These are phyloP conservation scores for Geotrichum carabidarum DNA, from an alignment of 1,139 yeast species.

Conservation along the genomic window DNA sequence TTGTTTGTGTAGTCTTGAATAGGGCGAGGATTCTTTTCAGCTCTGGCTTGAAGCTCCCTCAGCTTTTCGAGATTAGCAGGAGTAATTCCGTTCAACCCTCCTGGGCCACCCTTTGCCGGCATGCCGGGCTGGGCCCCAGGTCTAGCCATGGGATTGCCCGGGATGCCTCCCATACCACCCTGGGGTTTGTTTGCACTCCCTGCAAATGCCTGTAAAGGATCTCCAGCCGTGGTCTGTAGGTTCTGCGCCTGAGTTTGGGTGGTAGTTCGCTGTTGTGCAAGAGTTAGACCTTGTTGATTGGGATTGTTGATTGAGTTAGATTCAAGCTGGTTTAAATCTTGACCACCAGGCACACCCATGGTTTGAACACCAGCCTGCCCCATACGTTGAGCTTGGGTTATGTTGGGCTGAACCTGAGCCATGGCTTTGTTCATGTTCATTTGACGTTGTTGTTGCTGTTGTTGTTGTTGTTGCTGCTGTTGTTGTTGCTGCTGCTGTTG, in stretches of 20 bases:
- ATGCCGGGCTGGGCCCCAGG: neutral
- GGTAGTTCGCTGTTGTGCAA: no score
- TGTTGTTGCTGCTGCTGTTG: slow-evolving; percentile 27
- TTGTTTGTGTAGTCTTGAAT: neutral
- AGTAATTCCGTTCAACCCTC: neutral
- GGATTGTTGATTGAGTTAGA: no score
- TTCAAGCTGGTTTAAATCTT: no score
- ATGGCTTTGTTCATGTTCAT: slow-evolving; percentile 1
- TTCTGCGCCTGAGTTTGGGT: no score
- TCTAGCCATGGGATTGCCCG: neutral
- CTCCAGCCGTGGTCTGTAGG: no score
- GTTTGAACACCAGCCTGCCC: no score
- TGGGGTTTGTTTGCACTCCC: neutral
- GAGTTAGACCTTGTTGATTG: no score
- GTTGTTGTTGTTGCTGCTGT: slow-evolving; percentile 15
- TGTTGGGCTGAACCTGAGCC: neutral
- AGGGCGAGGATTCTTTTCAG: slow-evolving; percentile 4
- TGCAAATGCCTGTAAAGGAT: neutral
- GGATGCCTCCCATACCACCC: neutral
- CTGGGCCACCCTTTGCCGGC: neutral
- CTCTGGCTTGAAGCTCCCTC: slow-evolving; percentile 5
- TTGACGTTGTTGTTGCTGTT: neutral
- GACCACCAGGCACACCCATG: no score
- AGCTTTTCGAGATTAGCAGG: slow-evolving; percentile 6
- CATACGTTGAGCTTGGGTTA: neutral